Conservation (phyloP, 495 filamentous ascomycete genomes). For the Aeminium ludgeri region DNA sequence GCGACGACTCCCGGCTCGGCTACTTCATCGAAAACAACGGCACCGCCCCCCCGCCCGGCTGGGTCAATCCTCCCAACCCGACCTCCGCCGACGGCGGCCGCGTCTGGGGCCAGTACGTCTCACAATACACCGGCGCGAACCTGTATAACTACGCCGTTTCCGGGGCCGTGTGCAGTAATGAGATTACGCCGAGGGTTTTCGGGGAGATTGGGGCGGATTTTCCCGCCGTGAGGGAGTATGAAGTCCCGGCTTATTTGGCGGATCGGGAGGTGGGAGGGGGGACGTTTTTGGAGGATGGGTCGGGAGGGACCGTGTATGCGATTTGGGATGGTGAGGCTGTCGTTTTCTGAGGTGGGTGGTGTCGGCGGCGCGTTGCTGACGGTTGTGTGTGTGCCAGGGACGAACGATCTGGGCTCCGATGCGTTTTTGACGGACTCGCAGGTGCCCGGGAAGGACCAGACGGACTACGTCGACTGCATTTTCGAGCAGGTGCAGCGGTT, state of each 20-base stretch:
- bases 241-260: slow-evolving; percentile 50
- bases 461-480: slow-evolving; percentile 48
- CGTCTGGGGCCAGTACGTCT: slow-evolving; percentile 49
- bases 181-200: slow-evolving; percentile 38
- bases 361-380: too few relatives aligned
- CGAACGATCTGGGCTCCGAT: slow-evolving; percentile 48
- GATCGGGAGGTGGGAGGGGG: slow-evolving; percentile 34
- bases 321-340: slow-evolving; percentile 56
- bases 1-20: slow-evolving; percentile 46
- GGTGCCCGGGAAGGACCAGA: slow-evolving; percentile 35
- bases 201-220: slow-evolving; percentile 33
- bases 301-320: slow-evolving; percentile 47
- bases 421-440: slow-evolving; percentile 49
- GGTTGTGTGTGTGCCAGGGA: too few relatives aligned
- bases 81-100: slow-evolving; percentile 45
- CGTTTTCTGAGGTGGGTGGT: too few relatives aligned
- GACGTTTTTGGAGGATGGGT: slow-evolving; percentile 34
- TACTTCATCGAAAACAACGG: slow-evolving; percentile 45
- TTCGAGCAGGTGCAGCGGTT: slow-evolving; percentile 40
- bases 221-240: slow-evolving; percentile 48
- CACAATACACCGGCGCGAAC: slow-evolving; percentile 35
- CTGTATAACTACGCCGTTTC: slow-evolving; percentile 59
- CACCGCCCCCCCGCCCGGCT: slow-evolving; percentile 43
- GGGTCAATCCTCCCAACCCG: slow-evolving; percentile 23
- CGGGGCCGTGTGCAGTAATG: slow-evolving; percentile 54